These are phyloP conservation scores for Apiotrichum akiyoshidainum DNA, from an alignment of 1,284 basidiomycete species.

Conservation along the genomic window DNA sequence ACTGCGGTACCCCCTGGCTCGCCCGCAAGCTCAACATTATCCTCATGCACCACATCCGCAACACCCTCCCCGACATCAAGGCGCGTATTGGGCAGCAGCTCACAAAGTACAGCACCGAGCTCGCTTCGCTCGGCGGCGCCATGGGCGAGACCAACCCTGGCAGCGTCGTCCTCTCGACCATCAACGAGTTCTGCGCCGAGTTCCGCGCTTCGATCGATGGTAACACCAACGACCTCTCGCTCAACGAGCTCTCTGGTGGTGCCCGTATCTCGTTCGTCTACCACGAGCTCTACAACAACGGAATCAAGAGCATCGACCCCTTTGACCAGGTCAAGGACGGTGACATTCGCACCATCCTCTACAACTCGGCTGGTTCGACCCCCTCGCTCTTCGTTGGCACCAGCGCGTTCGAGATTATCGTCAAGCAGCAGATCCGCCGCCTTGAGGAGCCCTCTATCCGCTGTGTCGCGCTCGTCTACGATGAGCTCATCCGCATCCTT, in stretches of 20 bases:
- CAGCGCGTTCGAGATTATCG: constrained; percentile 93
- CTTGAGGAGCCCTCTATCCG: constrained; percentile 90
- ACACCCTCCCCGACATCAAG: constrained; percentile 96
- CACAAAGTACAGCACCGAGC: constrained; percentile 79
- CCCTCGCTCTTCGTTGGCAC: constrained; percentile 95
- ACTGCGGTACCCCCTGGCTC: constrained; percentile 96
- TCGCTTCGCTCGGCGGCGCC: constrained; percentile 79
- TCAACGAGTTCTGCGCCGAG: constrained; percentile 95
- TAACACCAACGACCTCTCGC: constrained; percentile 87
- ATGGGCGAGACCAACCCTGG: constrained; percentile 78
- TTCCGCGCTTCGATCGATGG: constrained; percentile 96
- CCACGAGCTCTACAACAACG: constrained; percentile 96
- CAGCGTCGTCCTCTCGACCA: constrained; percentile 87
- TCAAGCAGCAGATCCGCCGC: constrained; percentile 97
- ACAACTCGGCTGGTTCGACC: constrained; percentile 96
- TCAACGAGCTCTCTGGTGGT: constrained; percentile 95
- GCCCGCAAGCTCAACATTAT: constrained; percentile 97
- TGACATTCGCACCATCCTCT: constrained; percentile 90
- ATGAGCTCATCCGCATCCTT: constrained; percentile 93
- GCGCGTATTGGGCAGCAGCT: constrained; percentile 82
- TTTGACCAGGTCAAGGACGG: constrained; percentile 98
- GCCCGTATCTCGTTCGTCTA: constrained; percentile 97
- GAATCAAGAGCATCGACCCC: constrained; percentile 91
- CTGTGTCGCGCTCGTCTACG: constrained; percentile 91
- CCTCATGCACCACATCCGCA: constrained; percentile 96